phyloP scores from a whole-genome alignment of 257 asterid species.

The Scutellaria galericulata region DNA sequence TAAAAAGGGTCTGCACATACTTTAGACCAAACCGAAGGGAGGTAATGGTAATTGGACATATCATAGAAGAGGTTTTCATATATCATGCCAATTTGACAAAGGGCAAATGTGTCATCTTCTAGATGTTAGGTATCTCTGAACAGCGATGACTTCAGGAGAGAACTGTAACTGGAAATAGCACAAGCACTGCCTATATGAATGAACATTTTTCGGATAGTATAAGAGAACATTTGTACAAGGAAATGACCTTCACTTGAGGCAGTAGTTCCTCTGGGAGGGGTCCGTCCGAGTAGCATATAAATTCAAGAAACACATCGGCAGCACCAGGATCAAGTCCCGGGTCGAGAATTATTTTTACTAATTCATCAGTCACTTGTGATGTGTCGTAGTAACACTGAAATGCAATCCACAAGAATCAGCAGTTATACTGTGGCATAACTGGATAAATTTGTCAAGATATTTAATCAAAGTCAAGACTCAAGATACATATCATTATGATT shows the following conservation, averaged over 20 bases:
- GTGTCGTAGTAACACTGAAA: slow-evolving; percentile 87
- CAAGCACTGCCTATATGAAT: slow-evolving; percentile 14
- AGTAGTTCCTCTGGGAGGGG: slow-evolving; percentile 96
- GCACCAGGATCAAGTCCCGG: slow-evolving; percentile 97
- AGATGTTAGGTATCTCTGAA: background rate
- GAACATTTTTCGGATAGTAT: slow-evolving; percentile 2
- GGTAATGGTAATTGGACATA: too few species aligned
- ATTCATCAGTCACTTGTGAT: slow-evolving; percentile 91
- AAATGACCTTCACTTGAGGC: slow-evolving; percentile 78
- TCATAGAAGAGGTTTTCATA: too few species aligned
- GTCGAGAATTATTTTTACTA: slow-evolving; percentile 77
- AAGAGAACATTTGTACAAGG: slow-evolving; percentile 10
- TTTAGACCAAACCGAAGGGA: too few species aligned
- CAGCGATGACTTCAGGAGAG: background rate
- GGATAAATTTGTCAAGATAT: background rate
- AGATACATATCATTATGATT: background rate
- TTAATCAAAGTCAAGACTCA: background rate
- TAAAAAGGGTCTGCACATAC: too few species aligned
- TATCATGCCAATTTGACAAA: background rate
- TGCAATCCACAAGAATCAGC: slow-evolving; percentile 27
- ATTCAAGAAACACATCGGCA: slow-evolving; percentile 93
- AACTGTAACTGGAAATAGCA: slow-evolving; percentile 2
- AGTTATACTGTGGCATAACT: background rate
- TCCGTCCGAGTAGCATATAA: slow-evolving; percentile 94
- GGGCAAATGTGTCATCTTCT: background rate